Evolutionary conservation across 352 stramenopile species (phyloP).

Genomic region (Phytopythium litorale): DNA sequence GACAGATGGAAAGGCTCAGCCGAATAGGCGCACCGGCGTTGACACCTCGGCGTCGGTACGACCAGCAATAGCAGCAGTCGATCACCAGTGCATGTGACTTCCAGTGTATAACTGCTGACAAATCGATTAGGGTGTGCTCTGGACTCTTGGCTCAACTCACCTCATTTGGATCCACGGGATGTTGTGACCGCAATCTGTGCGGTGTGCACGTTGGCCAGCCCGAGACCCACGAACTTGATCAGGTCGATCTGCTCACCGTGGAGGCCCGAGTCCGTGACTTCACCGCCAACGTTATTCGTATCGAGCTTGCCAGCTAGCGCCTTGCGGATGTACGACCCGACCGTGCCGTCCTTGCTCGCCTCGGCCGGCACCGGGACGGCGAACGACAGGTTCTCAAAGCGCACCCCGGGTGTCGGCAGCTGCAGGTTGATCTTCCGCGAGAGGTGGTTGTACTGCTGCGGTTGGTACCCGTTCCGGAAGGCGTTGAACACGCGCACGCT

Average conservation of each 20-base stretch:
- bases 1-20: no score
- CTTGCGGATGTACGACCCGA: conserved; percentile 45
- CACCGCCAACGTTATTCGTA: conserved; percentile 26
- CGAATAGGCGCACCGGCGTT: no score
- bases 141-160: no score
- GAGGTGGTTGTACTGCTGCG: conserved; percentile 56
- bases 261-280: conserved; percentile 47
- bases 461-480: neutral
- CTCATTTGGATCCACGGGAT: no score
- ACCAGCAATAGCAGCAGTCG: no score
- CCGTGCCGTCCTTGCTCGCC: conserved; percentile 39
- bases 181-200: no score
- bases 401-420: conserved; percentile 61
- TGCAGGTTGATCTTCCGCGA: conserved; percentile 65
- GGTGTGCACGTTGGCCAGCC: no score
- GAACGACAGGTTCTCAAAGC: conserved; percentile 67
- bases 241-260: conserved; percentile 41
- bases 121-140: no score
- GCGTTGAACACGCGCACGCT: neutral
- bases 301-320: conserved; percentile 47
- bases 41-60: no score
- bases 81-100: no score
- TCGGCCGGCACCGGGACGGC: conserved; percentile 39
- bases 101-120: no score
- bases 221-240: conserved; percentile 57